phyloP scores from a whole-genome alignment of 2,329 filamentous ascomycete species.

The Aspergillus melleus region DNA sequence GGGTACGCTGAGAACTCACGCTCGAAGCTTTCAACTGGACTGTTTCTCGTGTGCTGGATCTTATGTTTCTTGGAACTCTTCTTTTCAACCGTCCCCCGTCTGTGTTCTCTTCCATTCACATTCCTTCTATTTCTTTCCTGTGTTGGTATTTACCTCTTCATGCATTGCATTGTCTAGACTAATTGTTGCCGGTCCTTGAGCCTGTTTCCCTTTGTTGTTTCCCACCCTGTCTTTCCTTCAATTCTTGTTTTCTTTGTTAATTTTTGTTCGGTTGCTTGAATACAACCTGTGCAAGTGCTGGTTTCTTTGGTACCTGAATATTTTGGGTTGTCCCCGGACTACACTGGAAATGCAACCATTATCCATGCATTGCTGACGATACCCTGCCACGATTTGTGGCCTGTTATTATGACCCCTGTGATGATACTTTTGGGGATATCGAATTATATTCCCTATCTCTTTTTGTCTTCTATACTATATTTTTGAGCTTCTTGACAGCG shows the following conservation, averaged over 20 bases:
- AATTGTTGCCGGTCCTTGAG: not conserved
- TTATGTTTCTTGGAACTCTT: not conserved
- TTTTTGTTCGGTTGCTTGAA: slow-evolving; percentile 1
- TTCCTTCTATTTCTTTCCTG: not conserved
- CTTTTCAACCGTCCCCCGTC: not conserved
- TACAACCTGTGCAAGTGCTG: not conserved
- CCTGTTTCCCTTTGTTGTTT: not conserved
- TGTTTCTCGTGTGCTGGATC: not conserved
- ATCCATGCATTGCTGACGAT: slow-evolving; percentile 20
- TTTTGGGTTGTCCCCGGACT: not conserved
- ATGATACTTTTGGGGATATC: slow-evolving; percentile 16
- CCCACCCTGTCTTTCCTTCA: not conserved
- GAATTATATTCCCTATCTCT: not conserved
- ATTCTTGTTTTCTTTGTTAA: not conserved
- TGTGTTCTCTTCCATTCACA: not conserved
- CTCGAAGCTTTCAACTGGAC: not conserved
- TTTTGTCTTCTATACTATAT: not conserved
- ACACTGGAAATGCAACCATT: slow-evolving; percentile 7
- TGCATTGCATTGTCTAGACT: not conserved
- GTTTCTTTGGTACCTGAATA: not conserved
- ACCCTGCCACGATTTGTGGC: slow-evolving; percentile 23
- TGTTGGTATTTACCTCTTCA: not conserved
- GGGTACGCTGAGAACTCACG: not conserved
- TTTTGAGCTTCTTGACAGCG: not conserved
- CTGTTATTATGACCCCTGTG: slow-evolving; percentile 22